Percentiles rank a stretch among this genome's conserved stretches.
Conservation (phyloP, 176 grass and related monocot genomes). For the Phoenix dactylifera region DNA sequence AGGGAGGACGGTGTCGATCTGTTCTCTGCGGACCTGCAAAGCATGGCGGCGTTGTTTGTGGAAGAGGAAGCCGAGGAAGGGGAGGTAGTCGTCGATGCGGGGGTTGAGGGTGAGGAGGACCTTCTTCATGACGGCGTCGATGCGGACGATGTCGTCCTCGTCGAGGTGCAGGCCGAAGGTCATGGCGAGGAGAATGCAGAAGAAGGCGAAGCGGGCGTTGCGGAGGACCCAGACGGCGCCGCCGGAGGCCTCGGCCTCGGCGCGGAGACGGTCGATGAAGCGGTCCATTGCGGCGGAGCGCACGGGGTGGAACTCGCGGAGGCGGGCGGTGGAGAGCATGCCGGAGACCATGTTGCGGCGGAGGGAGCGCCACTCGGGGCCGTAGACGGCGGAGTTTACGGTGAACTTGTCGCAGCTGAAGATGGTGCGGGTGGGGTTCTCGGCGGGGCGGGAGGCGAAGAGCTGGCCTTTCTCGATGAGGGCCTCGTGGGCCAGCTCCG, state of each 20-base stretch:
- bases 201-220: conserved; percentile 90
- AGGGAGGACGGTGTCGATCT: conserved; percentile 47
- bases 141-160: conserved; percentile 46
- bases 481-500: conserved; percentile 70
- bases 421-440: conserved; percentile 65
- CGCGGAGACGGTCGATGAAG: conserved; percentile 57
- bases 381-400: conserved; percentile 80
- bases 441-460: conserved; percentile 64
- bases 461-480: conserved; percentile 54
- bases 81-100: conserved; percentile 93
- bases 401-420: conserved; percentile 91
- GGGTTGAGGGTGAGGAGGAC: conserved; percentile 47
- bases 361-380: conserved; percentile 66
- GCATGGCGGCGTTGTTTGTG: conserved; percentile 39
- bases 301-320: conserved; percentile 43
- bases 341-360: conserved; percentile 94
- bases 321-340: conserved; percentile 62
- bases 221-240: conserved; percentile 71
- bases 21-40: conserved; percentile 53
- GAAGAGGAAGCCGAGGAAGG: conserved; percentile 69
- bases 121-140: conserved; percentile 80
- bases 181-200: conserved; percentile 82
- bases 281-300: conserved; percentile 67
- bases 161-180: conserved; percentile 78
- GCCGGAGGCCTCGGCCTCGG: conserved; percentile 40